Base-by-base conservation (phyloP, 192 early-diverging fungal genomes). In the Chytriomyces sp. region DNA sequence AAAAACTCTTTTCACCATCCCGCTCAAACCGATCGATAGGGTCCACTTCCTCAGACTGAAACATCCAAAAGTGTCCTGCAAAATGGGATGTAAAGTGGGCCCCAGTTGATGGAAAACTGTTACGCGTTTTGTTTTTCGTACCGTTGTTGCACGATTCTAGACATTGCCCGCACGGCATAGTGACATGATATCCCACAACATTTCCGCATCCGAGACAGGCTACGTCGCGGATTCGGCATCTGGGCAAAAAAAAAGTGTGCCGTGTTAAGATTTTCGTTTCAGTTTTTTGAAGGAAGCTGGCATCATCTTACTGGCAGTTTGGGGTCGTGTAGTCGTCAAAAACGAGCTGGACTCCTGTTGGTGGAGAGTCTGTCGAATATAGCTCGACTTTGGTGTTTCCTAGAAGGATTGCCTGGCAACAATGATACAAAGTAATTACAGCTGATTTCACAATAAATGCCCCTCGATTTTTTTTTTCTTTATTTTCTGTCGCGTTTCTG, bases 111-210 rank as follows among this genome's bases (percentile, higher is more conserved):
- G 16, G 53, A n/a, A 20, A 57, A 57, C 1, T 57, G 53, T n/a
- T n/a, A 57, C 53, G 13, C 16, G 53, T 57, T n/a, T 20, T 35
- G 35, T 35, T 35, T 35, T 35, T 35, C 35, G 35, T n/a, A 81
- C 88, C 88, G 75, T 89, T 89, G 79, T 89, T 89, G 80, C 85
- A 87, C 11, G 88, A 82, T 24, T 89, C 86, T 26, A 89, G 73
- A 71, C 88, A 89, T 50, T 73, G 78, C 43, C 73, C 81, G 75
- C 88, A 89, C 20, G 88, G 88, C 50, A 86, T 81, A 10, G 88
- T 89, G 5, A 89, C 88, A 74, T 89, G 86, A 74, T 89, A 89
- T 11, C 85, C 86, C 10, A 89, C 87, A 45, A 86, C 87, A 64
- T 89, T 89, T 48, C 88, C 88, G 72, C 88, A 89, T 7, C 84